A percentile compares a stretch with the other conserved stretches of the same genome.
Conservation (phyloP, 2,329 filamentous ascomycete species). For the Aphanocladium album region DNA sequence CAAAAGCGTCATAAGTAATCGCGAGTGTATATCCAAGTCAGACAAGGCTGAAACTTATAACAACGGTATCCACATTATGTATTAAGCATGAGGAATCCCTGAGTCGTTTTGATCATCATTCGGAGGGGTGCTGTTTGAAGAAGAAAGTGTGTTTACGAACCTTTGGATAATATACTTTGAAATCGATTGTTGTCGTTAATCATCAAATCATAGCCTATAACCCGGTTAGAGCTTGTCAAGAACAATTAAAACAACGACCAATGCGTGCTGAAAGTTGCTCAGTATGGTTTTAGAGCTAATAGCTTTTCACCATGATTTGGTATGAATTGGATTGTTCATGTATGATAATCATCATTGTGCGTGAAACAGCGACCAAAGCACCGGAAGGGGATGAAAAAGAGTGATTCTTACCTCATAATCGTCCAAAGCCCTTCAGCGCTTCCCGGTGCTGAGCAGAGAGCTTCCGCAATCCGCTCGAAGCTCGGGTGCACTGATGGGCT, state of each 20-base stretch:
- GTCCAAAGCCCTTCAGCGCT: not conserved
- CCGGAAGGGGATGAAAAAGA: not conserved
- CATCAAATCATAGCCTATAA: conserved; percentile 9
- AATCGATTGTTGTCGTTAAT: not conserved
- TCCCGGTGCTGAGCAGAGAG: not conserved
- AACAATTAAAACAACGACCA: conserved; percentile 7
- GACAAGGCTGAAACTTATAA: conserved; percentile 64
- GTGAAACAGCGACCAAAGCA: not conserved
- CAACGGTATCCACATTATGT: conserved; percentile 59
- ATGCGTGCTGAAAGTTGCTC: conserved; percentile 34
- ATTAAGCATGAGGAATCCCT: conserved; percentile 67
- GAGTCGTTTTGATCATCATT: conserved; percentile 58
- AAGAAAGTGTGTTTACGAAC: conserved; percentile 31
- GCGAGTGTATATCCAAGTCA: conserved; percentile 40
- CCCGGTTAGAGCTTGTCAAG: conserved; percentile 17
- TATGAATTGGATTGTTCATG: conserved; percentile 62
- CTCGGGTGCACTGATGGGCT: conserved; percentile 6
- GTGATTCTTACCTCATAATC: conserved; percentile 7
- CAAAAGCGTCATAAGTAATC: conserved; percentile 18
- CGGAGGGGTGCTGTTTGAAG: conserved; percentile 23
- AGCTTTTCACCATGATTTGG: conserved; percentile 49
- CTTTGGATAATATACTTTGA: conserved; percentile 34
- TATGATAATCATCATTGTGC: conserved; percentile 33
- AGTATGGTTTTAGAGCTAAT: conserved; percentile 50
- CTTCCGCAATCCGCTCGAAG: not conserved